Evolutionary conservation across 257 asterid genomes (phyloP).

Genomic region (Plantago elongata): DNA sequence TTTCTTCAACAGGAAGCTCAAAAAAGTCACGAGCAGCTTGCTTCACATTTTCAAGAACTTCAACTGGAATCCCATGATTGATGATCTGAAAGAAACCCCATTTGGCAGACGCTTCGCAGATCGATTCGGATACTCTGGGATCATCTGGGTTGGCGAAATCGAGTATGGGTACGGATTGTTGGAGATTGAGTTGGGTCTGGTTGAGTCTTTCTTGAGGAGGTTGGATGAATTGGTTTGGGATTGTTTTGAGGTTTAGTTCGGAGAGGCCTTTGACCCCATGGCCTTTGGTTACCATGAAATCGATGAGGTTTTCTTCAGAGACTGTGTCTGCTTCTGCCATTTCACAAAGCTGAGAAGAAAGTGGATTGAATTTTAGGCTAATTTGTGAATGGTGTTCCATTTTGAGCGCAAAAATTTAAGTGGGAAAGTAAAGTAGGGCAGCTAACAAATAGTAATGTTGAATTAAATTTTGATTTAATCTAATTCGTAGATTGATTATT

Average conservation of each 20-base stretch:
- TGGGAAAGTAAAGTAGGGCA: too few species aligned
- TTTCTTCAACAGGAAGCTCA: constrained; percentile 45
- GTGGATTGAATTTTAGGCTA: not conserved
- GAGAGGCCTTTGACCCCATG: constrained; percentile 49
- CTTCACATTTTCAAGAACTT: constrained; percentile 40
- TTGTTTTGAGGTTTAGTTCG: constrained; percentile 23
- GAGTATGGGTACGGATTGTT: constrained; percentile 41
- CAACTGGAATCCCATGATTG: constrained; percentile 43
- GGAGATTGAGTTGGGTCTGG: constrained; percentile 10
- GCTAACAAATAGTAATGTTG: too few species aligned
- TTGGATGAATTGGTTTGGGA: constrained; percentile 37
- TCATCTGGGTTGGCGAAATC: constrained; percentile 39
- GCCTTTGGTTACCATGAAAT: constrained; percentile 35
- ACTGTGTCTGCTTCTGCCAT: constrained; percentile 5
- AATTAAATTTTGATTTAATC: too few species aligned
- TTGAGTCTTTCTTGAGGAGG: constrained; percentile 34
- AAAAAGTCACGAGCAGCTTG: constrained; percentile 40
- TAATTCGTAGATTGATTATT: too few species aligned
- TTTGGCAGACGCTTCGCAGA: constrained; percentile 38
- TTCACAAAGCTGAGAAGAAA: not conserved
- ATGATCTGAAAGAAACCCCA: constrained; percentile 49
- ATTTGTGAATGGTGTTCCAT: not conserved
- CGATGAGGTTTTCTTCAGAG: constrained; percentile 27
- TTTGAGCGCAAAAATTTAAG: not conserved
- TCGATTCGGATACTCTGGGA: constrained; percentile 23